Conservation (phyloP, 345 rosid species). For the Angophora floribunda region DNA sequence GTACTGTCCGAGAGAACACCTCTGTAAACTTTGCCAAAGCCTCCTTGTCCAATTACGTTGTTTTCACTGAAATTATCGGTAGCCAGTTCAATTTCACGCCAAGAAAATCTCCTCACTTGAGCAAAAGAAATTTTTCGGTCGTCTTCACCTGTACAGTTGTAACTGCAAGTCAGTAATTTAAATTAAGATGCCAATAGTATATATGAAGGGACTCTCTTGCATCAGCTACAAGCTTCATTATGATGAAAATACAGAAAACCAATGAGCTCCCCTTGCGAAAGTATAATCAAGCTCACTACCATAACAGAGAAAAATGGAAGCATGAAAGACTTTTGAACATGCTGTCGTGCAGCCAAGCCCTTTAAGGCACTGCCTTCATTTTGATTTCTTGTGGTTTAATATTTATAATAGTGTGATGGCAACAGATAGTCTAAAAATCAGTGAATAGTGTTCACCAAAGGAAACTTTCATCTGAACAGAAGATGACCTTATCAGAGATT, state of each 20-base stretch:
- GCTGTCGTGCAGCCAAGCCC: neutral
- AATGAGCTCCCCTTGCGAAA: neutral
- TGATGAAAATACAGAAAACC: neutral
- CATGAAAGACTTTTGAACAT: neutral
- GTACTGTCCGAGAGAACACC: slow-evolving; percentile 75
- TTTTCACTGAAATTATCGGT: slow-evolving; percentile 74
- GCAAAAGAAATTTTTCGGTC: slow-evolving; percentile 55
- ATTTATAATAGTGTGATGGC: neutral
- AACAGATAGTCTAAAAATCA: neutral
- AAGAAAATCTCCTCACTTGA: slow-evolving; percentile 70
- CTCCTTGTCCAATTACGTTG: slow-evolving; percentile 85
- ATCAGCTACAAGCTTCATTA: neutral
- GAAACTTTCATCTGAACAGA: neutral
- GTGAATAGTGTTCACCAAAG: neutral
- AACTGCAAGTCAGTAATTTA: neutral
- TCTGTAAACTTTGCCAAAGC: slow-evolving; percentile 86
- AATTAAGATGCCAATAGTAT: neutral
- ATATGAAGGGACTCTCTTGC: neutral
- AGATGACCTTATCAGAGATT: neutral
- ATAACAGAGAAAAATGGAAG: neutral
- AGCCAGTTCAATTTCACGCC: slow-evolving; percentile 71
- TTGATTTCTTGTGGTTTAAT: neutral
- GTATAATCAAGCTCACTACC: neutral
- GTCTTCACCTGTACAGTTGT: slow-evolving; percentile 49
- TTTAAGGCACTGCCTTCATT: neutral